Percentiles rank a stretch among this genome's conserved stretches.
Evolutionary conservation across 306 rosid genomes (phyloP).

Genomic region (Glycine soja): DNA sequence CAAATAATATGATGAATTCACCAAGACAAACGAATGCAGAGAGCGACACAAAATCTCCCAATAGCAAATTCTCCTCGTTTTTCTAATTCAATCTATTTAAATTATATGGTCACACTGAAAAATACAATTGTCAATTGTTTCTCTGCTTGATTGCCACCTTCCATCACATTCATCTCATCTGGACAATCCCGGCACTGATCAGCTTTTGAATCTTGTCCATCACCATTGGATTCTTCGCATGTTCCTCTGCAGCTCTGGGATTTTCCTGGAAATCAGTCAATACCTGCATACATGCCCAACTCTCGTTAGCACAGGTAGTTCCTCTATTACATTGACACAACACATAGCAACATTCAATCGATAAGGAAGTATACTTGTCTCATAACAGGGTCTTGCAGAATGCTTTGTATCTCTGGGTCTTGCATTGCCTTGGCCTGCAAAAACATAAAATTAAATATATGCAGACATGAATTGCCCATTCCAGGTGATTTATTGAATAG

Average conservation of each 20-base stretch:
- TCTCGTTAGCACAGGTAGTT: constrained; percentile 11
- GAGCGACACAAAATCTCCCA: constrained; percentile 1
- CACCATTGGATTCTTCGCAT: constrained; percentile 85
- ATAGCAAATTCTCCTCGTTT: background rate
- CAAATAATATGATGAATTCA: background rate
- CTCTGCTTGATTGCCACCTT: constrained; percentile 1
- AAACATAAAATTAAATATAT: background rate
- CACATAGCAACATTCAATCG: constrained; percentile 8
- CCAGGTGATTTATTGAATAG: background rate
- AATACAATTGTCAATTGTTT: constrained; percentile 20
- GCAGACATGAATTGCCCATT: background rate
- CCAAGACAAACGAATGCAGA: background rate
- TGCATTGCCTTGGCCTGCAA: constrained; percentile 85
- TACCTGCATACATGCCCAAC: constrained; percentile 59
- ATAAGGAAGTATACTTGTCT: constrained; percentile 63
- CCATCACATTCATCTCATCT: constrained; percentile 57
- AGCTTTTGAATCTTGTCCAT: constrained; percentile 88
- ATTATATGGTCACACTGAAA: background rate
- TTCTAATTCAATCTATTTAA: background rate
- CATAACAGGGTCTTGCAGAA: constrained; percentile 86
- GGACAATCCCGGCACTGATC: constrained; percentile 84
- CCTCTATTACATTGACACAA: background rate
- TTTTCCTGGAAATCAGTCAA: constrained; percentile 86
- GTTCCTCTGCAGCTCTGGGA: constrained; percentile 81
- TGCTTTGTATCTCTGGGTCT: constrained; percentile 86